These are phyloP conservation scores for Nakazawaea siamensis DNA, from an alignment of 805 yeast genomes.

Conservation along the genomic window DNA sequence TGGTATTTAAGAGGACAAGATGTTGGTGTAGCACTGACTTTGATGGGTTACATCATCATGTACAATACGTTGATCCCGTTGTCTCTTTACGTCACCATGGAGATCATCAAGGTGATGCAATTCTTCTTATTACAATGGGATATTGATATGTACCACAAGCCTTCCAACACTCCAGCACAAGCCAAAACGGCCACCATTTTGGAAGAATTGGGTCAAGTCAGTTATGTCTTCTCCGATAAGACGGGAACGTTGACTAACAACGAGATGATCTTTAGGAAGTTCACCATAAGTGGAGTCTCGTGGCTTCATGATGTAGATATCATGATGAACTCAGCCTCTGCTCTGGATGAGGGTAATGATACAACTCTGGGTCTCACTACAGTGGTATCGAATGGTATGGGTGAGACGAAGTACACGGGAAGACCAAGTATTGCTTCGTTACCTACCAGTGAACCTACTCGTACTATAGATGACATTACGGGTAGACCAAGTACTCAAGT, in stretches of 20 bases:
- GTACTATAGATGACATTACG: slow-evolving; percentile 7
- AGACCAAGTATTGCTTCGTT: slow-evolving; percentile 53
- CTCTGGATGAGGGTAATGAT: slow-evolving; percentile 10
- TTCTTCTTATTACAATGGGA: slow-evolving; percentile 77
- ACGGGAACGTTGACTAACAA: slow-evolving; percentile 97
- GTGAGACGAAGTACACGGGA: slow-evolving; percentile 34
- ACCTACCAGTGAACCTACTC: slow-evolving; percentile 16
- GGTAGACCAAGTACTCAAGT: slow-evolving; percentile 14
- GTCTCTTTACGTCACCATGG: slow-evolving; percentile 94
- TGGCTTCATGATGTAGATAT: slow-evolving; percentile 78
- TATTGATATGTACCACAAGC: slow-evolving; percentile 86
- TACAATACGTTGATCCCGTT: slow-evolving; percentile 93
- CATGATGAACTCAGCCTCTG: slow-evolving; percentile 17
- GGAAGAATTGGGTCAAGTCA: slow-evolving; percentile 95
- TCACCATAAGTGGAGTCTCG: slow-evolving; percentile 79
- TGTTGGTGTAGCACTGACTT: slow-evolving; percentile 79
- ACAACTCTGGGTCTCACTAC: slow-evolving; percentile 14
- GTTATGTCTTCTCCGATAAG: slow-evolving; percentile 90
- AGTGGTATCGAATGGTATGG: slow-evolving; percentile 15
- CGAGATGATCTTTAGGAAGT: slow-evolving; percentile 83
- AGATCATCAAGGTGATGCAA: slow-evolving; percentile 86
- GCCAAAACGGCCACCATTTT: slow-evolving; percentile 92
- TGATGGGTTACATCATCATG: slow-evolving; percentile 97
- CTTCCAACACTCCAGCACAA: slow-evolving; percentile 84
- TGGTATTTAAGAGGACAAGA: slow-evolving; percentile 76